Base-by-base conservation (phyloP, 805 yeast species). In the Saturnispora zaruensis region DNA sequence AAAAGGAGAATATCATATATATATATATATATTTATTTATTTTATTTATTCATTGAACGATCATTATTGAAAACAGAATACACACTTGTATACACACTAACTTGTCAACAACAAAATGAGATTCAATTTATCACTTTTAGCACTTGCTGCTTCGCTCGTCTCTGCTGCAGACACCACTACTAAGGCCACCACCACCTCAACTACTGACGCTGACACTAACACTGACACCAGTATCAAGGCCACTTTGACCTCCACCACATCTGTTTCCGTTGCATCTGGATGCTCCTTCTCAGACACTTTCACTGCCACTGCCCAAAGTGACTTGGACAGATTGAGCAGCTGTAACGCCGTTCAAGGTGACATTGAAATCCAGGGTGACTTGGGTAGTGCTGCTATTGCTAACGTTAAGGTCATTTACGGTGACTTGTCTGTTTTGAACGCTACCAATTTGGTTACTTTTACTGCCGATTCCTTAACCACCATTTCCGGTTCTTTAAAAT, bases 291-390 rank as follows among this genome's bases (percentile, higher is more conserved):
- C 72, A 26, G 67, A 71, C 45, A 72, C 75, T 58, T 73, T 73
- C 56, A 86, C 95, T 48, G 95, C 88, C 59, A 80, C 93, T 49
- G 78, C 82, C 41, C 88, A 89, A 70, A 60, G 85, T 30, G 90
- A 88, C 59, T 79, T 91, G 64, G 95, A 88, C 61, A 62, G 67
- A 25, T 77, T 84, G 49, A 68, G 87, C 45, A 74, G 81, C 44
- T 93, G 99, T 79, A 68, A 77, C 36, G 84, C 88, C 55, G 75
- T 93, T 58, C 77, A 78, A 56, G 98, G 96, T 76, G 82, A 82
- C 66, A 72, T 93, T 60, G 67, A 73, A 70, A 76, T 91, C 64
- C 63, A 76, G 51, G 90, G 90, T 71, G 74, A 70, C 55, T 68
- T 83, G 54, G 82, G 80, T 57, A 59, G 77, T 52, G 82, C 83